These are phyloP conservation scores for Hyaloperonospora brassicae DNA, from an alignment of 352 stramenopile genomes.

Conservation along the genomic window DNA sequence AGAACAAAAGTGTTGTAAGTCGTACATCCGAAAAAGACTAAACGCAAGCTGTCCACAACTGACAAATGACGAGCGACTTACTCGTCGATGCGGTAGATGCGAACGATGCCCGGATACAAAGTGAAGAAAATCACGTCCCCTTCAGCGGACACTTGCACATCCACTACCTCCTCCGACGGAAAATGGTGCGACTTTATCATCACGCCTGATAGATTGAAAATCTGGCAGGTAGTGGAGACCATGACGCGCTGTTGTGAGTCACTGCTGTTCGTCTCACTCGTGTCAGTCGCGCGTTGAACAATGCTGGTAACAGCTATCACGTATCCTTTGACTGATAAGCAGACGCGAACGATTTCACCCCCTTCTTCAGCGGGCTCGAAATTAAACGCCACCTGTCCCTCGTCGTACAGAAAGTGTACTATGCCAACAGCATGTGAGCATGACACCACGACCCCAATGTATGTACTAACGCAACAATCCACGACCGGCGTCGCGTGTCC, in stretches of 20 bases:
- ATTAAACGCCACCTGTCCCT: constrained; percentile 63
- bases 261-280: neutral
- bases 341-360: constrained; percentile 37
- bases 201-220: constrained; percentile 65
- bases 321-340: constrained; percentile 53
- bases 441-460: constrained; percentile 55
- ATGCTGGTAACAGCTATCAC: constrained; percentile 39
- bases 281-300: constrained; percentile 1
- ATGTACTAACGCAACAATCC: constrained; percentile 60
- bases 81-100: constrained; percentile 76
- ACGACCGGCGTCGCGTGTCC: constrained; percentile 43
- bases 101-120: constrained; percentile 33
- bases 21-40: neutral
- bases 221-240: constrained; percentile 38
- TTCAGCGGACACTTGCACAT: constrained; percentile 55
- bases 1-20: neutral
- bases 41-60: neutral
- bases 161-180: constrained; percentile 34
- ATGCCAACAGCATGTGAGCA: constrained; percentile 47
- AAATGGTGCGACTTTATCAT: constrained; percentile 43
- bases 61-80: constrained; percentile 29
- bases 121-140: constrained; percentile 70
- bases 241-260: constrained; percentile 6
- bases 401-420: constrained; percentile 65
- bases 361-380: constrained; percentile 30